Base-by-base conservation (phyloP, 192 early-diverging fungal genomes). In the Backusella liffmaniae region DNA sequence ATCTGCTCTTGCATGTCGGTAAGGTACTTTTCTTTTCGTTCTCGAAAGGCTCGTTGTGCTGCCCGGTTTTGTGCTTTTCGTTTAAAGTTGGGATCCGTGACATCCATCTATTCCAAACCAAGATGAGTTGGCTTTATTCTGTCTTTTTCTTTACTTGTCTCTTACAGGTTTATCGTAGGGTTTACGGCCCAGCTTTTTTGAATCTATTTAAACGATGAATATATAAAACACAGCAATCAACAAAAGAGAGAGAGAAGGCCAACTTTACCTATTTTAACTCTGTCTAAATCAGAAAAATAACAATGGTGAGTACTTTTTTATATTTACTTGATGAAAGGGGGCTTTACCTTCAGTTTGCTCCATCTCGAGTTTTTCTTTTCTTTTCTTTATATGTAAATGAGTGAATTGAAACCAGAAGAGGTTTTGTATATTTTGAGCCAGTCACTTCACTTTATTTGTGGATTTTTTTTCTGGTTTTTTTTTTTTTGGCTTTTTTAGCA, bases 11-110 rank as follows among this genome's bases (percentile, higher is more conserved):
- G 35, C 67, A 36, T 36, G 7, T 69, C 23, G 36, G 35, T 36
- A 42, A 69, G 21, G 35, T 37, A 41, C 32, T 42, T 36, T 36
- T 69, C 67, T 39, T 69, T 69, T 23, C 67, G 13, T 5, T 69
- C 35, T 21, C 67, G 35, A 26, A 69, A 69, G 18, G 67, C 67
- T 36, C 67, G 67, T 12, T 69, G 67, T 13, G 67, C 67, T 9
- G 67, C 67, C 41, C 67, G 13, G 67, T 69, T 69, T 23, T 69
- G 67, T 37, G 34, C 35, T 12, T 39, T 69, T n/a, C 67, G 67
- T 26, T 69, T 69, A 21, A 62, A 62, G 10, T 62, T 62, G 18
- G 56, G 56, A 62, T 62, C 56, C 8, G 23, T 29, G 26, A 29
- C 23, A 23, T 62, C 56, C 23, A 62, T 26, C 56, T 62, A 62